phyloP scores from a whole-genome alignment of 305 asterid species.

The Rubia balearica region DNA sequence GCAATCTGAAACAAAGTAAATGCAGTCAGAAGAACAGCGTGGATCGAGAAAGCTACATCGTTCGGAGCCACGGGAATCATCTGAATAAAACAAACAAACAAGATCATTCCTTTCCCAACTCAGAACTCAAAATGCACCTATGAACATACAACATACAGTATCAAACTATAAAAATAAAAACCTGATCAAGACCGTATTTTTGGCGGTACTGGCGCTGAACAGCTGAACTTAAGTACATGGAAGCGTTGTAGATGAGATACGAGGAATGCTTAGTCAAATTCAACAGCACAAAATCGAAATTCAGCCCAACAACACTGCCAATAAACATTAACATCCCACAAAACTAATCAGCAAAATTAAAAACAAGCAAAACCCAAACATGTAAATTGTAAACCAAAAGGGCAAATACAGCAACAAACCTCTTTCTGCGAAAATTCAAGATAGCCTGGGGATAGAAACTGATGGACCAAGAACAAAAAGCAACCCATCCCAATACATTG shows the following conservation, averaged over 20 bases:
- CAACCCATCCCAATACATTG: conserved; percentile 77
- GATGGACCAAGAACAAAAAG: conserved; percentile 77
- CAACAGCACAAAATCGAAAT: conserved; percentile 73
- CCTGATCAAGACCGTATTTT: conserved; percentile 64
- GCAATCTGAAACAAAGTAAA: conserved; percentile 67
- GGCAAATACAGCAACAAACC: conserved; percentile 27
- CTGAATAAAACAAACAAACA: conserved; percentile 31
- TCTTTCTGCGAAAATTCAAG: conserved; percentile 64
- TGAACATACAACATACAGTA: too few relatives aligned
- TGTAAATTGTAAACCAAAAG: neutral
- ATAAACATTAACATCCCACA: conserved; percentile 8
- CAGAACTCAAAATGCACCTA: neutral
- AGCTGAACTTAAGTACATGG: conserved; percentile 70
- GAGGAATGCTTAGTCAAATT: conserved; percentile 92
- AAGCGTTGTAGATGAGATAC: conserved; percentile 78
- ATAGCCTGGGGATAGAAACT: conserved; percentile 84
- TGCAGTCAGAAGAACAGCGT: conserved; percentile 76
- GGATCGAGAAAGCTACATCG: conserved; percentile 87
- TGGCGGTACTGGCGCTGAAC: conserved; percentile 68
- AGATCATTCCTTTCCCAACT: neutral
- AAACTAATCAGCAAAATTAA: neutral
- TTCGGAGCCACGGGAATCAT: conserved; percentile 97
- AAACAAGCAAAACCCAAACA: neutral
- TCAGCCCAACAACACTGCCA: conserved; percentile 79
- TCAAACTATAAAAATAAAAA: conserved; percentile 14